Evolutionary conservation across 208 protist genomes (phyloP).

Genomic region (Endotrypanum monterogeii): DNA sequence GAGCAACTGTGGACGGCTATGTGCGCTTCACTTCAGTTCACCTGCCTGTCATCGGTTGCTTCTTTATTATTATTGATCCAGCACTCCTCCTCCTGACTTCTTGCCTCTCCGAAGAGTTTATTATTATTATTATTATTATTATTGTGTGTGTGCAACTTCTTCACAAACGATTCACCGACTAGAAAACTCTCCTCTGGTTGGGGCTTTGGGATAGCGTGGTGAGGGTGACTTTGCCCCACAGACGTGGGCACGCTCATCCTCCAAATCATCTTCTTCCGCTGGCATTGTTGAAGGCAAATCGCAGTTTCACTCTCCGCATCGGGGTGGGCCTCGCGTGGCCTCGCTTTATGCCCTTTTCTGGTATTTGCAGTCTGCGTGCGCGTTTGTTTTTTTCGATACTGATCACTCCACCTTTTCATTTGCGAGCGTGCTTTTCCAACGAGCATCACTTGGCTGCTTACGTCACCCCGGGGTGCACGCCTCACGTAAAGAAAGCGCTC

Average conservation of each 20-base stretch:
- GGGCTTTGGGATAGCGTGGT: neutral
- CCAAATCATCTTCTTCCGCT: neutral
- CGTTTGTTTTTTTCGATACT: neutral
- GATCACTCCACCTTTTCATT: neutral
- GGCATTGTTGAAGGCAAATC: neutral
- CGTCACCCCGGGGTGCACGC: neutral
- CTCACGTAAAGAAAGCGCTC: neutral
- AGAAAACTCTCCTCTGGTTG: neutral
- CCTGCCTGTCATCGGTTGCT: no score
- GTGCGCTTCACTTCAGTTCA: neutral
- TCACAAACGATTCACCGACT: neutral
- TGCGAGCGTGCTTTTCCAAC: slow-evolving; percentile 1
- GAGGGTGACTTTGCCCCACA: neutral
- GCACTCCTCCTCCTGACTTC: no score
- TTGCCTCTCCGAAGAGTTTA: no score
- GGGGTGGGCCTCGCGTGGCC: neutral
- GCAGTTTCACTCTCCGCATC: neutral
- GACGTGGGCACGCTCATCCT: neutral
- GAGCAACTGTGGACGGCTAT: neutral
- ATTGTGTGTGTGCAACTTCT: neutral
- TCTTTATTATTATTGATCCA: no score
- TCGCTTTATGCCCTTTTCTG: neutral
- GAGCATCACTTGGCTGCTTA: neutral
- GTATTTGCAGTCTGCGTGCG: neutral
- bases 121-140: no score